A percentile compares a stretch with the other conserved stretches of the same genome.
phyloP scores from a whole-genome alignment of 768 basidiomycete genomes.

The Tulasnella sp. region DNA sequence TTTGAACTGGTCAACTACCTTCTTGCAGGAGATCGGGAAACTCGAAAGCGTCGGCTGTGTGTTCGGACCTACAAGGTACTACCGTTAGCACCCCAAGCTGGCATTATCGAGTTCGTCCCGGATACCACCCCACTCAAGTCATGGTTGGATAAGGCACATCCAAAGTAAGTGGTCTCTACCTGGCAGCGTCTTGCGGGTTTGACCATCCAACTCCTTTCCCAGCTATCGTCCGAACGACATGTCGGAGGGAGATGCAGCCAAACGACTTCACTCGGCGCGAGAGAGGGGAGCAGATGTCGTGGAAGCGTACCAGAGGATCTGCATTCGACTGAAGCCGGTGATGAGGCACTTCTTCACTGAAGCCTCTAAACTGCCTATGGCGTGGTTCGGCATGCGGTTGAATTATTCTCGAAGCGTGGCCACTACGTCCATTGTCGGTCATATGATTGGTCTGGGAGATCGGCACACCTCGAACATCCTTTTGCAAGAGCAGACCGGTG shows the following conservation, averaged over 20 bases:
- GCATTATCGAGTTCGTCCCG: conserved; percentile 83
- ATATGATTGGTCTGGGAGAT: conserved; percentile 87
- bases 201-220: neutral
- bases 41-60: conserved; percentile 58
- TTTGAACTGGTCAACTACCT: conserved; percentile 83
- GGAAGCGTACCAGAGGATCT: conserved; percentile 34
- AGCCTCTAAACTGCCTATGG: conserved; percentile 73
- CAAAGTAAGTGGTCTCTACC: conserved; percentile 37
- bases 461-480: conserved; percentile 89
- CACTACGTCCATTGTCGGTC: conserved; percentile 87
- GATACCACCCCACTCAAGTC: conserved; percentile 57
- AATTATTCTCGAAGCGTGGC: conserved; percentile 90
- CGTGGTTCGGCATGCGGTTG: conserved; percentile 87
- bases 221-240: conserved; percentile 65
- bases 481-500: conserved; percentile 71
- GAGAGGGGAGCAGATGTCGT: conserved; percentile 21
- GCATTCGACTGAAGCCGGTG: conserved; percentile 60
- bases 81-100: conserved; percentile 70
- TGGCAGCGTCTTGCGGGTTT: neutral
- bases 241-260: conserved; percentile 30
- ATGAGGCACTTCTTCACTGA: conserved; percentile 95
- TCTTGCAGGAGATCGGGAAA: conserved; percentile 64
- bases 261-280: conserved; percentile 30
- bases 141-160: conserved; percentile 62
- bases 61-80: conserved; percentile 86